Percentiles rank a stretch among this genome's conserved stretches.
Evolutionary conservation across 805 yeast species (phyloP).

Genomic region (Pichia kluyveri): DNA sequence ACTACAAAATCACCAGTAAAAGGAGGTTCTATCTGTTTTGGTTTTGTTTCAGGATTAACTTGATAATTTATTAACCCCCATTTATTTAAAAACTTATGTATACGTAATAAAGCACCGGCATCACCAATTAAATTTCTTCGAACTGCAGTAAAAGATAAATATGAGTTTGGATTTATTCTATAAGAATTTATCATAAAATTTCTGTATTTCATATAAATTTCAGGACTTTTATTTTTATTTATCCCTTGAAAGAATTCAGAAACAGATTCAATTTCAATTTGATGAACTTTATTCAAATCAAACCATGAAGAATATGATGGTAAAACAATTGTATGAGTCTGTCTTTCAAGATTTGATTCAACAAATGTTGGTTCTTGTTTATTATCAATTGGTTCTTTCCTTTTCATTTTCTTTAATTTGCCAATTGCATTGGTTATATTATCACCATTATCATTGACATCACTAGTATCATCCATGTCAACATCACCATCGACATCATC

Average conservation of each 20-base stretch:
- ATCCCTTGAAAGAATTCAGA: constrained; percentile 72
- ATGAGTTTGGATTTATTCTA: constrained; percentile 82
- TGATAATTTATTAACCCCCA: constrained; percentile 96
- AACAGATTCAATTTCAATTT: constrained; percentile 71
- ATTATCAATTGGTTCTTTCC: background rate
- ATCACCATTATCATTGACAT: background rate
- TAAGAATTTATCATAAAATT: constrained; percentile 86
- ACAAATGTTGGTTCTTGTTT: constrained; percentile 4
- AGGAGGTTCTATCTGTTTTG: constrained; percentile 62
- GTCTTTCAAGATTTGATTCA: constrained; percentile 26
- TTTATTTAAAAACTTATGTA: constrained; percentile 73
- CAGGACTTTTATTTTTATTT: constrained; percentile 70
- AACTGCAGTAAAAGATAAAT: constrained; percentile 80
- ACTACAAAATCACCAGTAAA: constrained; percentile 70
- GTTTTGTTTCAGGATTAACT: constrained; percentile 70
- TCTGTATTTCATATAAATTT: constrained; percentile 71
- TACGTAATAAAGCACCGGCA: constrained; percentile 78
- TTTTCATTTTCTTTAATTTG: background rate
- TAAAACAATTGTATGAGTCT: constrained; percentile 74
- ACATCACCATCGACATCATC: background rate
- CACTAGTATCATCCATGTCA: background rate
- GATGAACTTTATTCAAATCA: constrained; percentile 58
- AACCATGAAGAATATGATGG: constrained; percentile 92
- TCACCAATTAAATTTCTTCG: constrained; percentile 88
- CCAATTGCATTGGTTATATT: background rate